Evolutionary conservation across 2,329 filamentous ascomycete species (phyloP).

Genomic region (Cercospora sp.): DNA sequence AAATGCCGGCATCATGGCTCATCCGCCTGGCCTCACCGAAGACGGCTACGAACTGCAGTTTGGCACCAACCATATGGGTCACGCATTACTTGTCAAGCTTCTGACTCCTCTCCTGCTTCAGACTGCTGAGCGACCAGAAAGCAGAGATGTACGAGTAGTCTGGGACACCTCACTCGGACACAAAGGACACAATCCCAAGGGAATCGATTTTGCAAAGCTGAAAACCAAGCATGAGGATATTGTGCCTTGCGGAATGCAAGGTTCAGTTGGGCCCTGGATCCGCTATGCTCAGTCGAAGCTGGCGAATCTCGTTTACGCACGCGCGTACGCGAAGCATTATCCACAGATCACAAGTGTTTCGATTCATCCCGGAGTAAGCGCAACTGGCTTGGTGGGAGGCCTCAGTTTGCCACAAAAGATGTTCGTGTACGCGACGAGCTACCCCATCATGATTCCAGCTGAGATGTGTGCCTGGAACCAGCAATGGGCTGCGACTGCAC

Average conservation of each 20-base stretch:
- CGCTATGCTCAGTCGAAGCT: constrained; percentile 55
- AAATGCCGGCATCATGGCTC: constrained; percentile 34
- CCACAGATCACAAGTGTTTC: constrained; percentile 48
- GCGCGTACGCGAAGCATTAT: constrained; percentile 47
- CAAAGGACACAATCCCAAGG: constrained; percentile 21
- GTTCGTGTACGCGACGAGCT: constrained; percentile 20
- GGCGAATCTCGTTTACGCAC: constrained; percentile 52
- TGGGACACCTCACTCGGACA: constrained; percentile 36
- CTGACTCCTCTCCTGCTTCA: constrained; percentile 32
- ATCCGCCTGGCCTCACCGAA: constrained; percentile 24
- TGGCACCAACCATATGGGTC: constrained; percentile 40
- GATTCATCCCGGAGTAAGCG: constrained; percentile 53
- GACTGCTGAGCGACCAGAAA: constrained; percentile 27
- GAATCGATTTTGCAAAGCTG: constrained; percentile 35
- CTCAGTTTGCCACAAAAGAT: constrained; percentile 14
- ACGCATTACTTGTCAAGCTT: constrained; percentile 38
- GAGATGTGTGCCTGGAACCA: constrained; percentile 44
- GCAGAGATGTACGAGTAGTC: constrained; percentile 36
- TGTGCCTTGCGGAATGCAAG: constrained; percentile 6
- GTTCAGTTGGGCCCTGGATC: constrained; percentile 16
- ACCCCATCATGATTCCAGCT: constrained; percentile 22
- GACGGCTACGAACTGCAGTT: constrained; percentile 42
- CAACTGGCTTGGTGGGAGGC: constrained; percentile 46
- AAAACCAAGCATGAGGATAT: constrained; percentile 29
- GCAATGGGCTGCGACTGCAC: constrained; percentile 45